Conservation (phyloP, 371 early-diverging fungal genomes). For the Coemansia sp. region DNA sequence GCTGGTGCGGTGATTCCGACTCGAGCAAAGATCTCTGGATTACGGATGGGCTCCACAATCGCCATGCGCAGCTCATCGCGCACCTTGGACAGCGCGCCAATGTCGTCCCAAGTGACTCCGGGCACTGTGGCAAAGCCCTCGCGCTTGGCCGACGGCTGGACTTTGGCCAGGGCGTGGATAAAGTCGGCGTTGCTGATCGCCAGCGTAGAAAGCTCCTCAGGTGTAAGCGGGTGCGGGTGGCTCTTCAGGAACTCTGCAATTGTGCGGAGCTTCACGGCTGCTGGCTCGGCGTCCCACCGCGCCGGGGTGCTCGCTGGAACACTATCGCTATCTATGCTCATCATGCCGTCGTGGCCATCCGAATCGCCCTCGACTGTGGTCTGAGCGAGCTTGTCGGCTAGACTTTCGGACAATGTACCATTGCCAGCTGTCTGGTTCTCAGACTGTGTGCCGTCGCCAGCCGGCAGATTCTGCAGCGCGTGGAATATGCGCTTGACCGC, state of each 20-base stretch:
- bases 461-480: slow-evolving; percentile 59
- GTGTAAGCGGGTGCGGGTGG: slow-evolving; percentile 72
- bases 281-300: slow-evolving; percentile 59
- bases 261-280: slow-evolving; percentile 63
- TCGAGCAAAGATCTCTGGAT: slow-evolving; percentile 86
- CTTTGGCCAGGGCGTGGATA: slow-evolving; percentile 80
- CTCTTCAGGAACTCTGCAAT: slow-evolving; percentile 69
- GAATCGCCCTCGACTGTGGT: slow-evolving; percentile 48
- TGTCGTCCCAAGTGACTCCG: slow-evolving; percentile 92
- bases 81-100: slow-evolving; percentile 86
- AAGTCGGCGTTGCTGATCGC: slow-evolving; percentile 89
- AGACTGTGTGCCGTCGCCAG: slow-evolving; percentile 47
- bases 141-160: slow-evolving; percentile 96
- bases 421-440: slow-evolving; percentile 52
- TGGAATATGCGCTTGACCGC: slow-evolving; percentile 92
- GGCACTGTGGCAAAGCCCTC: slow-evolving; percentile 98
- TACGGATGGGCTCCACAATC: slow-evolving; percentile 93
- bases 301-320: slow-evolving; percentile 54
- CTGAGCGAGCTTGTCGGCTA: slow-evolving; percentile 32
- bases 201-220: slow-evolving; percentile 81
- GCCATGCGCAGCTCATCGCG: slow-evolving; percentile 94
- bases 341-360: slow-evolving; percentile 17
- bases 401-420: slow-evolving; percentile 47
- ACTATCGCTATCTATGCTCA: slow-evolving; percentile 13
- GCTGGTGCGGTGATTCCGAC: slow-evolving; percentile 93